Evolutionary conservation across 1,139 yeast species (phyloP), one percentile per base, ranked within the genome.

Genomic region (Candida sojae): DNA sequence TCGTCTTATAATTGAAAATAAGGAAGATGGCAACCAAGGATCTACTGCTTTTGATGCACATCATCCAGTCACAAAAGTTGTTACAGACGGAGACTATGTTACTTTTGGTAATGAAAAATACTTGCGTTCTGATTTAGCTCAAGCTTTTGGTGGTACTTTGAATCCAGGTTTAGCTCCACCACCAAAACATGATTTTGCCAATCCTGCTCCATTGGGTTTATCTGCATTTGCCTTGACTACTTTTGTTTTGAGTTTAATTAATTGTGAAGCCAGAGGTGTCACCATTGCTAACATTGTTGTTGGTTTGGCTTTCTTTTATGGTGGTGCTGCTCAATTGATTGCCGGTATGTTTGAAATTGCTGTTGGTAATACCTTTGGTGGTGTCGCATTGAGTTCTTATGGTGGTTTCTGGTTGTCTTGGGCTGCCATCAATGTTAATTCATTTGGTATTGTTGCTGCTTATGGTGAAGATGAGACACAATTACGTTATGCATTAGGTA

Each of bases 391-490:
- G 51, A 70, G 86, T 25, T 86, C 95, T 6, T 91, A 75, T 63
- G 97, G 96, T 53, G 96, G 93, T 0, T 91, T 90, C 69, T 91
- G 97, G 97, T 76, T 88, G 66, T 75, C 92, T 39, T 87, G 81
- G 68, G 95, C 83, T 53, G 92, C 93, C 28, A 78, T 91, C 52
- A 74, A 81, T 53, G 82, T 85, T 48, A 83, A 85, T 34, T 77
- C 86, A 61, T 91, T 91, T 67, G 92, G 93, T 43, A 86, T 91
- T 53, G 70, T 66, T 21, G 71, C 73, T 4, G 84, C 93, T 11
- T 84, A 80, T 57, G 71, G 61, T 7, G 69, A 72, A 43, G 67
- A 60, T 13, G 58, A 53, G 8, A 46, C 50, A 43, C 68, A 70
- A 51, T 60, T 71, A 40, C 45, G 58, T 12, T 57, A 63, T 55